A percentile compares a stretch with the other conserved stretches of the same genome.
These are phyloP conservation scores for Solanum hybrid DNA, from an alignment of 305 asterid species.

Conservation along the genomic window DNA sequence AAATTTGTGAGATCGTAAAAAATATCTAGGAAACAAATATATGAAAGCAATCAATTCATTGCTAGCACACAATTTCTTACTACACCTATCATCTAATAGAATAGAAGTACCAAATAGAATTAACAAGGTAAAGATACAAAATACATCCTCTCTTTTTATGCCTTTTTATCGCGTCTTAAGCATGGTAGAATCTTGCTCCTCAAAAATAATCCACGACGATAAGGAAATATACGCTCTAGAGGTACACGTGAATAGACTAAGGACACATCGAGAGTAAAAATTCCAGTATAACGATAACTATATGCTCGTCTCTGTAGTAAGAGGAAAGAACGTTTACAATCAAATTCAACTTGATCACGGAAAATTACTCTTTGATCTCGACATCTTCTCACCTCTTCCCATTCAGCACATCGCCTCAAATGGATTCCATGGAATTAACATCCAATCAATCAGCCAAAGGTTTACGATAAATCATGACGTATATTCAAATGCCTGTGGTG, in stretches of 20 bases:
- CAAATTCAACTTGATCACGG: neutral
- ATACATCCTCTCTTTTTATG: neutral
- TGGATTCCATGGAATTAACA: neutral
- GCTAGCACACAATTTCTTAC: neutral
- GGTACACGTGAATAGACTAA: neutral
- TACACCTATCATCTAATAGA: neutral
- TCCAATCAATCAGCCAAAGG: neutral
- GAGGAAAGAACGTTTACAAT: neutral
- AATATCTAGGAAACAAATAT: neutral
- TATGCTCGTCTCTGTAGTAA: neutral
- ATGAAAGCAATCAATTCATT: neutral
- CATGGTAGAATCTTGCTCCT: neutral
- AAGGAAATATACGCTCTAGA: neutral
- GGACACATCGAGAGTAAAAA: neutral
- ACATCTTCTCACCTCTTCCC: neutral
- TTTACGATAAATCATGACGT: constrained; percentile 27
- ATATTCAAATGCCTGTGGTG: constrained; percentile 89
- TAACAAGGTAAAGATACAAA: neutral
- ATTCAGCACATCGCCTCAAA: neutral
- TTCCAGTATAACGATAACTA: neutral
- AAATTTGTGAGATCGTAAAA: neutral
- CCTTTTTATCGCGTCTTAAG: neutral
- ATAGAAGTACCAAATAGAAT: neutral
- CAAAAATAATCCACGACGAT: neutral
- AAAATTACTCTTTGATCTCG: neutral